Percentiles rank a stretch among this genome's conserved stretches.
phyloP scores from a whole-genome alignment of 345 rosid species.

The Lepidium didymum region DNA sequence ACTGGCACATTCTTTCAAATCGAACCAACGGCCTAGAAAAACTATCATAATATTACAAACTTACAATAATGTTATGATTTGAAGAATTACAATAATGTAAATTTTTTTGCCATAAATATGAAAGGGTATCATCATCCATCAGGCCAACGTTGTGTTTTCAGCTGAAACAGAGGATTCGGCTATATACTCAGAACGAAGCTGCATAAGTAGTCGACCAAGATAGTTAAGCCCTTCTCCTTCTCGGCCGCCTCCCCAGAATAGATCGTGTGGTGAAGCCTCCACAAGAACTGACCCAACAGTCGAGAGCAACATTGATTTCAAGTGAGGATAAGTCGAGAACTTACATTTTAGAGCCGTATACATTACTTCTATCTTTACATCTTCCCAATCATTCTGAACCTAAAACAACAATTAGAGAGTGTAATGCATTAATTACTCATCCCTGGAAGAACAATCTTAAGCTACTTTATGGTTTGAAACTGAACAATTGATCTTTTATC shows the following conservation, averaged over 20 bases:
- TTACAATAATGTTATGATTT: background rate
- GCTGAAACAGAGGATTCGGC: constrained; percentile 45
- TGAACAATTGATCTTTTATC: background rate
- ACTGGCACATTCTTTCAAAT: background rate
- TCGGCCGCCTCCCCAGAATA: constrained; percentile 94
- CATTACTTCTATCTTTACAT: constrained; percentile 72
- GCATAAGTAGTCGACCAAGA: constrained; percentile 87
- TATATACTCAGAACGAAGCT: constrained; percentile 75
- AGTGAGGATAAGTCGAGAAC: constrained; percentile 78
- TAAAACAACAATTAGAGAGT: constrained; percentile 18
- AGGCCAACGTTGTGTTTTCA: constrained; percentile 24
- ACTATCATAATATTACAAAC: constrained; percentile 3
- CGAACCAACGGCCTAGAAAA: background rate
- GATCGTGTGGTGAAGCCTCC: constrained; percentile 92
- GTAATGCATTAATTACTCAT: background rate
- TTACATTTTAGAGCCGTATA: constrained; percentile 72
- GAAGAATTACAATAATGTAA: background rate
- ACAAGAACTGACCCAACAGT: constrained; percentile 78
- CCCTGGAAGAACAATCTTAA: background rate
- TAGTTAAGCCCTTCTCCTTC: constrained; percentile 94
- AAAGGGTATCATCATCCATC: background rate
- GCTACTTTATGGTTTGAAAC: background rate
- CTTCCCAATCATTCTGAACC: constrained; percentile 84
- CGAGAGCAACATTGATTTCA: constrained; percentile 67
- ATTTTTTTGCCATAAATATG: background rate